Evolutionary conservation across 2,329 filamentous ascomycete species (phyloP), one percentile per base, ranked within the genome.

Genomic region (Epichloe sibirici): DNA sequence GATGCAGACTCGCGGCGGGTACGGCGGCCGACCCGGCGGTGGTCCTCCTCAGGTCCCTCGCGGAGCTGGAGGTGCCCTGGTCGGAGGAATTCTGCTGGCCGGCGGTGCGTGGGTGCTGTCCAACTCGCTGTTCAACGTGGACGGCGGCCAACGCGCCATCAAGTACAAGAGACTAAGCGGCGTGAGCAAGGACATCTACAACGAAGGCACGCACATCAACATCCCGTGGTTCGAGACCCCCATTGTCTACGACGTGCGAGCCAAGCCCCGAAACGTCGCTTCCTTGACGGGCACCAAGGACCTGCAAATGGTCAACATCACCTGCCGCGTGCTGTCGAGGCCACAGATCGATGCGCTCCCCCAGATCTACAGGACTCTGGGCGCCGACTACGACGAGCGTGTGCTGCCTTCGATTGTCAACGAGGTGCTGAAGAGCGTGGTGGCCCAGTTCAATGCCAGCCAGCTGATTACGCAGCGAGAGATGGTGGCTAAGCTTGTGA

Each of bases 261-360:
- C 93, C 55, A 96, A 91, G 77, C 93, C 93, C 64, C 85, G 93
- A 68, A 96, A 95, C 66, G 90, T 98, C 62, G 87, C 93, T 60
- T 97, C 93, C 59, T 81, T 98, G 60, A 98, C 93, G 55, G 93
- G 93, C 62, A 98, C 93, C 66, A 98, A 98, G 78, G 93, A 98
- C 73, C 75, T 98, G 72, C 93, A 98, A 77, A 98, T 98, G 93
- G 93, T 97, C 67, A 98, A 98, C 81, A 97, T 98, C 69, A 98
- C 91, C 66, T 98, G 93, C 73, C 91, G 93, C 88, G 93, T 98
- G 54, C 87, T 98, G 51, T 96, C 91, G 54, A 79, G 90, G 62
- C 93, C 93, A 53, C 83, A 90, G 54, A 76, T 98, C 64, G 83
- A 88, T 59, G 87, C 90, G 35, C 82, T 98, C 43, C 93, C 93